Conservation (phyloP, 2,329 filamentous ascomycete species). For the Aureobasidium sp. region DNA sequence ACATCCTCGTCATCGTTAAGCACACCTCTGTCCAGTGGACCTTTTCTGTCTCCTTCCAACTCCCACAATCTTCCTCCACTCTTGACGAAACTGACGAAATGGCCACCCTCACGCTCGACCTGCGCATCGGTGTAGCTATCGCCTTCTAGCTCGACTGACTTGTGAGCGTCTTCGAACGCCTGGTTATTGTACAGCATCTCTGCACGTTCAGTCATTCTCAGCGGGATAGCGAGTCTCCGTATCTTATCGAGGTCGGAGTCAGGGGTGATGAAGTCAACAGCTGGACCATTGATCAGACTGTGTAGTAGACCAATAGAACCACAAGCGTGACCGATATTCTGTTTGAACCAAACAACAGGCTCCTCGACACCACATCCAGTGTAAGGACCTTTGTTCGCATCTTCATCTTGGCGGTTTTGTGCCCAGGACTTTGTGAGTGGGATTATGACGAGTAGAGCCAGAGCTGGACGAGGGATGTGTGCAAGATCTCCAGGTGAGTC, state of each 20-base stretch:
- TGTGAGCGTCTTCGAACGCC: conserved; percentile 48
- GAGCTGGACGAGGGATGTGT: conserved; percentile 58
- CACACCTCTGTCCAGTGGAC: conserved; percentile 49
- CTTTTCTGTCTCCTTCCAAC: conserved; percentile 48
- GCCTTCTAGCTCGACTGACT: conserved; percentile 45
- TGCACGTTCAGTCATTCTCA: conserved; percentile 52
- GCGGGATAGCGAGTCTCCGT: conserved; percentile 46
- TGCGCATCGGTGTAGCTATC: conserved; percentile 41
- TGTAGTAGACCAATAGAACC: conserved; percentile 66
- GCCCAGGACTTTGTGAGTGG: conserved; percentile 45
- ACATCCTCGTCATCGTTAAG: conserved; percentile 48
- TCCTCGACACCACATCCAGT: conserved; percentile 52
- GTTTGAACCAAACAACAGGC: conserved; percentile 64
- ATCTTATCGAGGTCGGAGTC: conserved; percentile 52
- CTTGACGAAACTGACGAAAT: conserved; percentile 55
- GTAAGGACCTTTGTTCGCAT: conserved; percentile 48
- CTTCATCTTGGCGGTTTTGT: conserved; percentile 46
- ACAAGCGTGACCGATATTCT: conserved; percentile 65
- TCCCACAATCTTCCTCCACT: conserved; percentile 54
- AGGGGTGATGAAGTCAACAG: conserved; percentile 45
- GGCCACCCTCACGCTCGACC: conserved; percentile 39
- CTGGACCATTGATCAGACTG: conserved; percentile 56
- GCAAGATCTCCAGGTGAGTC: conserved; percentile 55
- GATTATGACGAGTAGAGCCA: conserved; percentile 61
- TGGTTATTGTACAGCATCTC: conserved; percentile 56